A percentile compares a stretch with the other conserved stretches of the same genome.
Evolutionary conservation across 352 stramenopile genomes (phyloP).

Genomic region (Pythium insidiosum): DNA sequence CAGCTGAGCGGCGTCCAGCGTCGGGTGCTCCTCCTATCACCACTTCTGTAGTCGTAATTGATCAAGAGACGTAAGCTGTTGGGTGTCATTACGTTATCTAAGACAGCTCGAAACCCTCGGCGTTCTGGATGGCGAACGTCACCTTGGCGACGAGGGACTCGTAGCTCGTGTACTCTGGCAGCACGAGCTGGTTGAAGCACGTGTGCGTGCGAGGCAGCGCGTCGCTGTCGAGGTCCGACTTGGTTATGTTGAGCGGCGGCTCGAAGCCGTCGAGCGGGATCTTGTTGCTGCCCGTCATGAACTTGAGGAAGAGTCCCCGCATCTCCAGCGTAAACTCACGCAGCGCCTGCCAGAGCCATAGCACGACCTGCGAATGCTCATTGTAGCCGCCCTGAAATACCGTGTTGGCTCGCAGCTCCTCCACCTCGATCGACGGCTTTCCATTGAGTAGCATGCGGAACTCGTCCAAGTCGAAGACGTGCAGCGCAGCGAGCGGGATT

Average conservation of each 20-base stretch:
- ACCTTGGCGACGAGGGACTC: slow-evolving; percentile 64
- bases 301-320: slow-evolving; percentile 69
- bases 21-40: too few species aligned
- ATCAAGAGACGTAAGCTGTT: too few species aligned
- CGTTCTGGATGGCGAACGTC: slow-evolving; percentile 69
- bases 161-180: slow-evolving; percentile 71
- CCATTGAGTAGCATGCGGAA: slow-evolving; percentile 45
- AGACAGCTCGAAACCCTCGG: slow-evolving; percentile 75
- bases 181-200: slow-evolving; percentile 73
- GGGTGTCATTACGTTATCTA: slow-evolving; percentile 16
- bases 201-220: slow-evolving; percentile 48
- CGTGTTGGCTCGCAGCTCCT: slow-evolving; percentile 71
- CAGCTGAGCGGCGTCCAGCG: slow-evolving; percentile 21
- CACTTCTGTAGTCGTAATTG: too few species aligned
- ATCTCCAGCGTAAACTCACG: slow-evolving; percentile 52
- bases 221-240: slow-evolving; percentile 66
- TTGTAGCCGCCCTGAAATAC: slow-evolving; percentile 80
- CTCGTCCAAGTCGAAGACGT: slow-evolving; percentile 31
- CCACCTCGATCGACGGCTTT: slow-evolving; percentile 64
- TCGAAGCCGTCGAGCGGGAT: slow-evolving; percentile 82
- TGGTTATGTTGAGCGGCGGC: slow-evolving; percentile 81
- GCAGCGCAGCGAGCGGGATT: slow-evolving; percentile 14
- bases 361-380: slow-evolving; percentile 60
- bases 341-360: slow-evolving; percentile 83
- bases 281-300: slow-evolving; percentile 79